Conservation (phyloP, 1,284 basidiomycete species). For the Naganishia albida region DNA sequence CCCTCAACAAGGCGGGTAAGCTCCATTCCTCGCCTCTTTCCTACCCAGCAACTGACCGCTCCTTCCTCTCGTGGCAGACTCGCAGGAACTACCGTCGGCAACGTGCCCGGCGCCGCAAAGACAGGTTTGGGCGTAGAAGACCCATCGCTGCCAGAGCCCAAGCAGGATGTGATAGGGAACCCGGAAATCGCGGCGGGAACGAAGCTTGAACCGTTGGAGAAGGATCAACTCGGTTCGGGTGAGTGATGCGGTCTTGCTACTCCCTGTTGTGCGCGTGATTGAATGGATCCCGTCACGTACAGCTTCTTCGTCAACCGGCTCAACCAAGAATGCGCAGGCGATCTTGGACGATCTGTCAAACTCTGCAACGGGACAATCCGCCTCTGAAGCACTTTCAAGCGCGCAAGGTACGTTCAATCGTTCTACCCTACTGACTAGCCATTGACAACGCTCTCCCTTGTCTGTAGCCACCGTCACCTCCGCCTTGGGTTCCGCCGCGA, state of each 20-base stretch:
- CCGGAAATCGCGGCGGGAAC: neutral
- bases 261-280: neutral
- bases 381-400: conserved; percentile 8
- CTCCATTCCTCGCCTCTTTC: neutral
- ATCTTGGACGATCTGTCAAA: conserved; percentile 16
- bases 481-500: conserved; percentile 1
- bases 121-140: neutral
- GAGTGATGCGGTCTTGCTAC: too few species aligned
- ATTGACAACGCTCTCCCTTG: too few species aligned
- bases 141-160: neutral
- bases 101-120: conserved; percentile 24
- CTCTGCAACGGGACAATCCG: conserved; percentile 7
- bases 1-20: conserved; percentile 26
- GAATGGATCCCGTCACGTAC: neutral
- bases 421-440: too few species aligned
- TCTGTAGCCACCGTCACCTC: conserved; percentile 10
- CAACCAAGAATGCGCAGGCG: conserved; percentile 10
- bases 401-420: conserved; percentile 10
- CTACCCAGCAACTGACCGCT: neutral
- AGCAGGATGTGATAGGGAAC: conserved; percentile 17
- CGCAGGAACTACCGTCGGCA: conserved; percentile 26
- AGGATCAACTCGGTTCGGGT: neutral
- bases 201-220: conserved; percentile 19
- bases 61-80: neutral
- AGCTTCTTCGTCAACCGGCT: too few species aligned